Conservation (phyloP, 352 stramenopile genomes). For the Pythium periplocum region DNA sequence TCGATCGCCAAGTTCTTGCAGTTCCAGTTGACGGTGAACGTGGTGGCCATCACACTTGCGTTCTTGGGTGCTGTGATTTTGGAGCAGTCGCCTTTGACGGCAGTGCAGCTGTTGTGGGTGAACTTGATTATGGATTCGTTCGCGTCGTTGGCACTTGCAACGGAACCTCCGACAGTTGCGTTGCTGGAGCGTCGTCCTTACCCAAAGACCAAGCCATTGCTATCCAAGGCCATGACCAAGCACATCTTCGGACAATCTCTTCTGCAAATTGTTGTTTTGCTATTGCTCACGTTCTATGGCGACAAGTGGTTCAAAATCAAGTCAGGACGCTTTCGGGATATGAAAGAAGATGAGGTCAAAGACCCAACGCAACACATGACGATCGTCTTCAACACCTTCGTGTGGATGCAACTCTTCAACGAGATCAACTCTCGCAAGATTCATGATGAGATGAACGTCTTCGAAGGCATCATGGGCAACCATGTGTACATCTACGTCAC, state of each 20-base stretch:
- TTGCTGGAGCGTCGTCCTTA: constrained; percentile 93
- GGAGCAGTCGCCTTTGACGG: constrained; percentile 87
- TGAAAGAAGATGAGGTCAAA: constrained; percentile 22
- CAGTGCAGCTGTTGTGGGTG: constrained; percentile 97
- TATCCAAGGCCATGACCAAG: constrained; percentile 93
- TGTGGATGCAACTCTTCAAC: constrained; percentile 96
- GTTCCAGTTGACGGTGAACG: constrained; percentile 97
- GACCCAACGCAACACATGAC: constrained; percentile 91
- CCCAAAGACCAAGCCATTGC: constrained; percentile 87
- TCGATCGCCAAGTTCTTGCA: constrained; percentile 97
- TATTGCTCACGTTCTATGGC: constrained; percentile 81
- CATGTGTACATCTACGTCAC: constrained; percentile 90
- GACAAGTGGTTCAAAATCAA: constrained; percentile 42
- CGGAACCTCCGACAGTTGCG: constrained; percentile 85
- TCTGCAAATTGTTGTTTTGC: constrained; percentile 90
- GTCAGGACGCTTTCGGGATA: constrained; percentile 41
- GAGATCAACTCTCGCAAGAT: constrained; percentile 81
- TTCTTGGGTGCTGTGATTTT: constrained; percentile 85
- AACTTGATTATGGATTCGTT: constrained; percentile 99
- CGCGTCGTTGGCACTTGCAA: constrained; percentile 93
- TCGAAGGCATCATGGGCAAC: constrained; percentile 90
- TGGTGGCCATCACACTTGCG: constrained; percentile 91
- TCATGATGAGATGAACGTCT: constrained; percentile 90
- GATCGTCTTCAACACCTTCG: constrained; percentile 97
- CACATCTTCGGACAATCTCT: constrained; percentile 92